Base-by-base conservation (phyloP, 345 rosid genomes). In the Schrenkiella parvula region DNA sequence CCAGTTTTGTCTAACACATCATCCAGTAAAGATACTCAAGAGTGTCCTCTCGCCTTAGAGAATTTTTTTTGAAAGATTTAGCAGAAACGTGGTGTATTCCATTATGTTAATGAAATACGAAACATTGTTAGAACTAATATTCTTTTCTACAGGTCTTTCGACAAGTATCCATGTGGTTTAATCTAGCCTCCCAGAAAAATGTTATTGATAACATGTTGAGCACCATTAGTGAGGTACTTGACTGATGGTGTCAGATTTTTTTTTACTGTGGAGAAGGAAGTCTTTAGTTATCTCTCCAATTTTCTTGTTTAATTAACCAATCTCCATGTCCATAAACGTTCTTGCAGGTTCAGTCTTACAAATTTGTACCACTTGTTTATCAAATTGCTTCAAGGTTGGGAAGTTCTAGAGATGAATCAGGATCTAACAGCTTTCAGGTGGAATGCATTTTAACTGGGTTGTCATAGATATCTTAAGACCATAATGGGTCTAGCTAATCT, bases 321-420 rank as follows among this genome's bases (percentile, higher is more conserved):
- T 67, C 4, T 14, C 38, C 52, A 50, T 59, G 29, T 57, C 37
- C 37, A 35, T 25, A 46, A 64, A 75, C 35, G 3, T 67, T 56
- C 25, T 70, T 79, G 47, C 81, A 93, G 98, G 97, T 91, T 75
- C 96, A 89, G 67, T 86, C 97, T 42, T 91, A 89, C 82, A 93
- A 93, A 77, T 93, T 91, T 83, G 81, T 93, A 51, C 97, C 97
- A 1, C 83, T 91, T 61, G 87, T 88, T 23, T 93, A 93, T 79
- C 98, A 93, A 83, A 91, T 93, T 83, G 98, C 98, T 71, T 93
- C 98, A 69, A 84, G 98, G 85, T 79, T 93, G 89, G 97, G 98
- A 37, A 73, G 87, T 82, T 72, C 92, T 64, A 93, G 82, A 80
- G 97, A 89, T 77, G 84, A 80, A 64, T 69, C 19, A 19, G 92